A percentile compares a stretch with the other conserved stretches of the same genome.
These are phyloP conservation scores for Davidsoniella virescens DNA, from an alignment of 2,329 filamentous ascomycete genomes.

Conservation along the genomic window DNA sequence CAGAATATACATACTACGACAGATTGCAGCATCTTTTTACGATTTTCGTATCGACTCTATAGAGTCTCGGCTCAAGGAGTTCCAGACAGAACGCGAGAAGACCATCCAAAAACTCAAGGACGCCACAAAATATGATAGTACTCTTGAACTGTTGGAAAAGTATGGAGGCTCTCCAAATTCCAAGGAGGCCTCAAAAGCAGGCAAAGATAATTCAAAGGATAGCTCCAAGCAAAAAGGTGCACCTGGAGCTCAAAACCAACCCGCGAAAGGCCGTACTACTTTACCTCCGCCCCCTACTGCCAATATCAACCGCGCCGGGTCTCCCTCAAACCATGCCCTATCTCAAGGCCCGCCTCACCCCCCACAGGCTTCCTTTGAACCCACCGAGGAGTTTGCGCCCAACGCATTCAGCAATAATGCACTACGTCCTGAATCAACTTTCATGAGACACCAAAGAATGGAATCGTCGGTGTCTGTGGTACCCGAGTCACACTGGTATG, in stretches of 20 bases:
- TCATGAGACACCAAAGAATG: background rate
- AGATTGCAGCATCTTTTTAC: conserved; percentile 52
- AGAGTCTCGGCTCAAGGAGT: conserved; percentile 51
- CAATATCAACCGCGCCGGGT: conserved; percentile 34
- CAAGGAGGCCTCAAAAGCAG: conserved; percentile 21
- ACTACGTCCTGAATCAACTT: conserved; percentile 1
- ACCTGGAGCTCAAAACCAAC: background rate
- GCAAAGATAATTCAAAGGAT: conserved; percentile 14
- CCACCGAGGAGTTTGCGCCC: conserved; percentile 46
- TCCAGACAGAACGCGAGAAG: conserved; percentile 62
- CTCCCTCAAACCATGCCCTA: conserved; percentile 18
- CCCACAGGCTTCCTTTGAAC: conserved; percentile 28
- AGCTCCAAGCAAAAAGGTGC: background rate
- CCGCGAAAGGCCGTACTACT: conserved; percentile 1
- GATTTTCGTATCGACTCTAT: conserved; percentile 63
- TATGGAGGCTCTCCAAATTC: conserved; percentile 55
- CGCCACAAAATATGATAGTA: conserved; percentile 91
- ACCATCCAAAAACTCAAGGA: conserved; percentile 91
- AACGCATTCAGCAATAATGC: conserved; percentile 41
- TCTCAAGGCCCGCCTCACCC: conserved; percentile 16
- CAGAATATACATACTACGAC: conserved; percentile 68
- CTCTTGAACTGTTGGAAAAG: conserved; percentile 81
- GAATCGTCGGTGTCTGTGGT: background rate
- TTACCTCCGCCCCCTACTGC: conserved; percentile 41
- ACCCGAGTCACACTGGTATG: conserved; percentile 64